Base-by-base conservation (phyloP, 78 protist genomes). In the Capsaspora owczarzaki region DNA sequence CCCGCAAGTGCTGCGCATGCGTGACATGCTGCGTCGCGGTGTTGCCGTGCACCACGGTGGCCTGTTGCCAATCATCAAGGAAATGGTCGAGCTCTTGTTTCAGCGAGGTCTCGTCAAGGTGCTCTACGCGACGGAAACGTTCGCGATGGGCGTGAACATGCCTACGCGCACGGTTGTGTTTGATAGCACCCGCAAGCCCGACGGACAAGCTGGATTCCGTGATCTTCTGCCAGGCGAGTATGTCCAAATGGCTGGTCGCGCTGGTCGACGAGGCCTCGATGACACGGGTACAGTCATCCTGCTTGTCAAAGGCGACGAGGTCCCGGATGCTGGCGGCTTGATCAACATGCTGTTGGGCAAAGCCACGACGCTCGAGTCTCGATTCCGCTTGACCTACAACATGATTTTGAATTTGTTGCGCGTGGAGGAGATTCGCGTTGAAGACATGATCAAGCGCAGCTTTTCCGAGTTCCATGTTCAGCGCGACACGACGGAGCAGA, bases 71-170 rank as follows among this genome's bases (percentile, higher is more conserved):
- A 86, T 96, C 43, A 74, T 96, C 6, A 94, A 93, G 80, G 99
- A 91, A 42, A 23, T 61, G 27, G 96, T 93, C 40, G 99, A 97
- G 72, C 85, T 96, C 29, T 86, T 95, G 19, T 97, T 97, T 1
- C 75, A 10, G 20, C 40, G 37, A 23, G 49, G 49, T 22, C 75
- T 4, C 1, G 22, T 29, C 5, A 42, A 37, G 41, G 81, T 43
- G 42, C 72, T 98, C 41, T 95, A 96, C 46, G 99, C 99, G 25
- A 98, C 99, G 0, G 99, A 96, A 82, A 98, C 99, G 19, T 96
- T 98, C 81, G 99, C 99, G 22, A 96, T 98, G 98, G 99, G 99
- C 1, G 97, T 98, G 33, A 98, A 98, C 84, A 92, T 97, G 98
- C 99, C 99, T 4, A 95, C 99, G 3, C 74, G 89, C 22, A 84